Evolutionary conservation across 2,329 filamentous ascomycete species (phyloP).

Genomic region (Claviceps arundinis): DNA sequence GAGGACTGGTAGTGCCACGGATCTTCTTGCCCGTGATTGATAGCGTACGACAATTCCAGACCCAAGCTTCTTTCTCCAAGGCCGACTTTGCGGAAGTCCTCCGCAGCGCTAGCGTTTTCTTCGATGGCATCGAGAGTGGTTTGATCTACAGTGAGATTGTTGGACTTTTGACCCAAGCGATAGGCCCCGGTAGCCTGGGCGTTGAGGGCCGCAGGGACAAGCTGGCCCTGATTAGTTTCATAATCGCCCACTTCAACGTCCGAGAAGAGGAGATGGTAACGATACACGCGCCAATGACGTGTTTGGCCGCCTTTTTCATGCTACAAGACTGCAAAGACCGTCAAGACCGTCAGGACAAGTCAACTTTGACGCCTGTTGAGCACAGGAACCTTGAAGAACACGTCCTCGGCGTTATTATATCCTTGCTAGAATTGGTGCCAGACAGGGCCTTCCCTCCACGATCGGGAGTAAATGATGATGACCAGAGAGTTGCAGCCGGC

Average conservation of each 20-base stretch:
- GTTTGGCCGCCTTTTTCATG: constrained; percentile 46
- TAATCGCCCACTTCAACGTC: constrained; percentile 80
- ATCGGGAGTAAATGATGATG: constrained; percentile 11
- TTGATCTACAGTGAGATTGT: constrained; percentile 81
- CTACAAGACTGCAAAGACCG: constrained; percentile 38
- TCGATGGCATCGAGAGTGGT: constrained; percentile 90
- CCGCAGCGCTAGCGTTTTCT: constrained; percentile 87
- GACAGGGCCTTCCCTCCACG: constrained; percentile 42
- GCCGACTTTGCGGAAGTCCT: constrained; percentile 73
- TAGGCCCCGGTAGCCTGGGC: constrained; percentile 31
- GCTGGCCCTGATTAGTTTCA: constrained; percentile 65
- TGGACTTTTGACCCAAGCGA: constrained; percentile 49
- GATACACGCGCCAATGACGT: constrained; percentile 65
- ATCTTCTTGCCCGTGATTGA: constrained; percentile 78
- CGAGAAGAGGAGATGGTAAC: constrained; percentile 92
- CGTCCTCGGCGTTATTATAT: constrained; percentile 36
- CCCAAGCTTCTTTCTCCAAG: constrained; percentile 45
- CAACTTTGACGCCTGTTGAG: constrained; percentile 21
- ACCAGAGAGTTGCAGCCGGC: constrained; percentile 1
- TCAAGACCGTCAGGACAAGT: constrained; percentile 18
- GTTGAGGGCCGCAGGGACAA: constrained; percentile 42
- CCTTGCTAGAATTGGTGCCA: constrained; percentile 50
- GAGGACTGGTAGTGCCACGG: constrained; percentile 73
- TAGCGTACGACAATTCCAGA: constrained; percentile 65
- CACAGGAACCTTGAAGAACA: constrained; percentile 17